These are phyloP conservation scores for Phytophthora boehmeriae DNA, from an alignment of 352 stramenopile genomes.

Conservation along the genomic window DNA sequence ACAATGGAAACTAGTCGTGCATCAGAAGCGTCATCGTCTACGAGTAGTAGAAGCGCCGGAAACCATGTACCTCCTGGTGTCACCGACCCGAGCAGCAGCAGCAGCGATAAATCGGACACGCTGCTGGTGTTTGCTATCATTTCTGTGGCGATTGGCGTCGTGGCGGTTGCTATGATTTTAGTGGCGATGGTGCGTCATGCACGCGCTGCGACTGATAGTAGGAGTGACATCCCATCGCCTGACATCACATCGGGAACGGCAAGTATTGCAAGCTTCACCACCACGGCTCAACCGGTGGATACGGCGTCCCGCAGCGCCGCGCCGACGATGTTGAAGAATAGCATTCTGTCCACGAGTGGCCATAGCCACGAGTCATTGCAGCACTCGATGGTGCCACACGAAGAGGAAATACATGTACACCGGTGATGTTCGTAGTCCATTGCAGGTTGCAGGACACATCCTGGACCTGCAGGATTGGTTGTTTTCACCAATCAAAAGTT, in stretches of 20 bases:
- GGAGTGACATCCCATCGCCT: slow-evolving; percentile 31
- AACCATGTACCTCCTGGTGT: neutral
- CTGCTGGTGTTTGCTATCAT: slow-evolving; percentile 70
- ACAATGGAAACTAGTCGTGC: neutral
- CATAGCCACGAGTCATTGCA: too few relatives aligned
- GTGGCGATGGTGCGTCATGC: slow-evolving; percentile 63
- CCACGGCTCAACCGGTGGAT: neutral
- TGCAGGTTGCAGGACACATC: too few relatives aligned
- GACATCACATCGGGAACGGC: slow-evolving; percentile 16
- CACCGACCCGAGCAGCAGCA: slow-evolving; percentile 8
- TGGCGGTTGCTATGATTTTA: slow-evolving; percentile 59
- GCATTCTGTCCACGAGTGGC: slow-evolving; percentile 1
- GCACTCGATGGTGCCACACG: neutral
- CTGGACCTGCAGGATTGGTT: too few relatives aligned
- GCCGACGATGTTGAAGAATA: slow-evolving; percentile 7
- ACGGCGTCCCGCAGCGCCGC: neutral
- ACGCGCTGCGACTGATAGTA: slow-evolving; percentile 43
- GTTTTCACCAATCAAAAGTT: too few relatives aligned
- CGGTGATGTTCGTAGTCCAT: too few relatives aligned
- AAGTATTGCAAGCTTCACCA: slow-evolving; percentile 17
- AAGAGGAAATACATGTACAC: too few relatives aligned
- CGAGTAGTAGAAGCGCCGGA: neutral
- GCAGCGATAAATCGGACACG: slow-evolving; percentile 39
- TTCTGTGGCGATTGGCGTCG: slow-evolving; percentile 55
- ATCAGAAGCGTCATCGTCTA: neutral